Conservation (phyloP, 768 basidiomycete species). For the Daedaleopsis sinensis region DNA sequence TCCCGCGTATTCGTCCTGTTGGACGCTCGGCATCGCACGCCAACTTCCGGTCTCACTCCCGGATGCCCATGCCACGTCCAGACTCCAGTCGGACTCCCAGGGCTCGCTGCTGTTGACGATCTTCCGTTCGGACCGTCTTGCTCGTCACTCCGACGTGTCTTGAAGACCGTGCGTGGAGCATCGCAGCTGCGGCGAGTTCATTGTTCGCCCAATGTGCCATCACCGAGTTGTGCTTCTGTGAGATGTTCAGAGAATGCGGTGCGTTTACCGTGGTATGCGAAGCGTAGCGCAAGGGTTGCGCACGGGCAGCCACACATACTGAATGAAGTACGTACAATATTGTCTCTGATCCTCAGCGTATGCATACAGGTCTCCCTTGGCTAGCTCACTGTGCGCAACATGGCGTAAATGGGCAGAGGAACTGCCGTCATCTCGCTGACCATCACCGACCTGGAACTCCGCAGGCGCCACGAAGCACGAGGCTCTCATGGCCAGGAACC, state of each 20-base stretch:
- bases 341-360: not conserved
- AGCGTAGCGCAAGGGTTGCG: too few species aligned
- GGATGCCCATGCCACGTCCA: not conserved
- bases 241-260: not conserved
- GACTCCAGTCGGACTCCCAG: not conserved
- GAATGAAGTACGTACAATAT: slow-evolving; percentile 4
- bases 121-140: not conserved
- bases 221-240: not conserved
- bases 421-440: slow-evolving; percentile 13
- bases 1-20: not conserved
- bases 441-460: slow-evolving; percentile 11
- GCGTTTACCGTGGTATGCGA: not conserved
- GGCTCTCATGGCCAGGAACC: slow-evolving; percentile 17
- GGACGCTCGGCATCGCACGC: not conserved
- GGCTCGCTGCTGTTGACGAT: not conserved
- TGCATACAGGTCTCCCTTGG: not conserved
- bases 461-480: slow-evolving; percentile 13
- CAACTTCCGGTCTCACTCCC: not conserved
- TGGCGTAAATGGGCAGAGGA: not conserved
- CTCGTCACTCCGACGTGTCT: not conserved
- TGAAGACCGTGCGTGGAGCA: not conserved
- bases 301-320: not conserved
- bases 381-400: not conserved
- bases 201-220: not conserved
- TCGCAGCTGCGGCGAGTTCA: not conserved